Evolutionary conservation across 2,329 filamentous ascomycete species (phyloP), one percentile per base, ranked within the genome.

Genomic region (Sclerotinia trifoliorum): DNA sequence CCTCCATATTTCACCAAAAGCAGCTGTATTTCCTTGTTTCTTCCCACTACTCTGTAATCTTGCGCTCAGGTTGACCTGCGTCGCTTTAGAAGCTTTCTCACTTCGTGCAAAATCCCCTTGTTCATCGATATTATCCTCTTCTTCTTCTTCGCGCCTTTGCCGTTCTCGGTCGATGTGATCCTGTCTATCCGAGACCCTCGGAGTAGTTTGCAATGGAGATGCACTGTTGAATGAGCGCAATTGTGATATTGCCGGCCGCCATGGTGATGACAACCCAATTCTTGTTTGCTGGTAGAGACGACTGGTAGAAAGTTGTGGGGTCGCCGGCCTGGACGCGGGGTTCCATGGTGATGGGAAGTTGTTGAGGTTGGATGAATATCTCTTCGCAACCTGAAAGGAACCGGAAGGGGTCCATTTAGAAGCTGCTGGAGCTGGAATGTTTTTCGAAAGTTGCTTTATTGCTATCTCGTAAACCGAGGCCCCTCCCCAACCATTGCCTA

Each of bases 41-140:
- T 88, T 88, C 26, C 63, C 66, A 91, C 96, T 92, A 77, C 94
- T 97, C 57, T 91, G 93, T 62, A 99, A 82, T 72, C 91, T 92
- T 19, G 95, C 95, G 71, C 90, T 89, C 74, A 98, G 82, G 78
- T 99, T 96, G 74, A 99, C 84, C 76, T 98, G 90, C 2, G 94
- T 91, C 15, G 94, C 95, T 75, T 93, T 89, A 17, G 89, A 86
- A 46, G 94, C 95, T 79, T 90, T 94, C 78, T 96, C 94, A 69
- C 92, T 94, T 74, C 87, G 84, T 71, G 84, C 85, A 77, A 93
- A 92, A 29, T 84, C 86, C 68, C 82, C 80, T 42, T 89, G 85
- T 66, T 86, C 82, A 21, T 81, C 80, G 42, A 79, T 68, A 61
- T 79, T 74, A 58, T 78, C 75, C 61, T 78, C 78, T 68, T 84